Base-by-base conservation (phyloP, 78 protist genomes). In the Monosiga brevicollis region DNA sequence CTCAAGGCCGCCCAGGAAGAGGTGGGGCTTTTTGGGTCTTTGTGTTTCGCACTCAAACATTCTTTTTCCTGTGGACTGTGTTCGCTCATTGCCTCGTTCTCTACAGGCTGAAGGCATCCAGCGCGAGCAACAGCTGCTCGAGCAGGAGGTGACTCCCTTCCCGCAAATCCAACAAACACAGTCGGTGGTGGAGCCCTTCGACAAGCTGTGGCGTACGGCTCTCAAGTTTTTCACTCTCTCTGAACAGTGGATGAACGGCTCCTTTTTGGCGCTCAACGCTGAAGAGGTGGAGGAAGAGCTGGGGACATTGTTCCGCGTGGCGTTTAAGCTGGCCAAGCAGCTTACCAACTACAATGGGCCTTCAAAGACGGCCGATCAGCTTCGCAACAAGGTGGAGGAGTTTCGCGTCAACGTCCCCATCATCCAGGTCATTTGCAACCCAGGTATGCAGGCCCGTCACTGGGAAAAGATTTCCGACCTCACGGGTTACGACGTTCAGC, bases 401-500 rank as follows among this genome's bases (percentile, higher is more conserved):
- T 87, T 93, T 84, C 1, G 37, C 43, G 43, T 85, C 42, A 32
- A 42, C 71, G 49, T 92, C 42, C 95, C 93, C 1, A 80, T 94
- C 62, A 49, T 91, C 54, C 81, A 26, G 22, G 35, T 76, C 82
- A 55, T 94, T 40, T 83, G 95, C 62, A 76, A 84, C 78, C 93
- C 90, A 22, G 95, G 94, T 6, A 83, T 94, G 86, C 43, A 89
- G 32, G 90, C 87, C 11, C 83, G 97, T 1, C 97, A 94, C 84
- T 94, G 97, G 97, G 72, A 80, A n/a, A 39, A 20, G 25, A 35
- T 92, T 41, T 32, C 81, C 20, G 74, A 54, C 1, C 78, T 83
- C 1, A n/a, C 88, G 1, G 91, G 89, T 23, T 37, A 78, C 78
- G 83, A 80, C 2, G 0, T 90, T 26, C 25, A 11, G 55, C 85